A percentile compares a stretch with the other conserved stretches of the same genome.
These are phyloP conservation scores for Apiospora sp. DNA, from an alignment of 2,329 filamentous ascomycete species.

Conservation along the genomic window DNA sequence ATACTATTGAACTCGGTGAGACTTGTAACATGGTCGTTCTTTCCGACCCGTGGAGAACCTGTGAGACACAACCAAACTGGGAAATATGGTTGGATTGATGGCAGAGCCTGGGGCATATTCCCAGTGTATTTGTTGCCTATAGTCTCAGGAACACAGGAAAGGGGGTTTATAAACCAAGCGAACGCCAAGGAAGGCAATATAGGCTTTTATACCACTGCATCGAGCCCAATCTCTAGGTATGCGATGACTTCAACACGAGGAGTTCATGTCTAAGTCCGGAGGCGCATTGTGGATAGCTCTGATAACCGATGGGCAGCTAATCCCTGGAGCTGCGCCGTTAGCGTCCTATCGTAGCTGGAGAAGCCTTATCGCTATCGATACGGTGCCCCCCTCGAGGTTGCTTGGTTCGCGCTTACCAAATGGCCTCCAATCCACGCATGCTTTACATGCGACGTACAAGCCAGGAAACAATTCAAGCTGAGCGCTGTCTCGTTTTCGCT, in stretches of 20 bases:
- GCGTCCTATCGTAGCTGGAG: not conserved
- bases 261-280: too few relatives aligned
- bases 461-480: not conserved
- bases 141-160: too few relatives aligned
- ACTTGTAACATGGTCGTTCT: too few relatives aligned
- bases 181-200: too few relatives aligned
- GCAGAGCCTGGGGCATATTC: too few relatives aligned
- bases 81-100: not conserved
- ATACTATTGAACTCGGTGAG: not conserved
- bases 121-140: too few relatives aligned
- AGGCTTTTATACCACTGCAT: too few relatives aligned
- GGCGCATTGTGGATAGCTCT: too few relatives aligned
- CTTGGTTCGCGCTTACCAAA: not conserved
- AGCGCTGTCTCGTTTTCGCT: not conserved
- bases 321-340: not conserved
- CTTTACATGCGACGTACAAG: not conserved
- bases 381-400: not conserved
- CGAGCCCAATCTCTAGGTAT: too few relatives aligned
- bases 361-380: conserved; percentile 12
- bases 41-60: too few relatives aligned
- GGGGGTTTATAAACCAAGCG: too few relatives aligned
- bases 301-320: not conserved
- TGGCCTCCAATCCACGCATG: not conserved
- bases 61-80: not conserved
- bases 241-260: too few relatives aligned